A percentile compares a stretch with the other conserved stretches of the same genome.
phyloP scores from a whole-genome alignment of 805 yeast genomes.

The Starmerella roubikii region DNA sequence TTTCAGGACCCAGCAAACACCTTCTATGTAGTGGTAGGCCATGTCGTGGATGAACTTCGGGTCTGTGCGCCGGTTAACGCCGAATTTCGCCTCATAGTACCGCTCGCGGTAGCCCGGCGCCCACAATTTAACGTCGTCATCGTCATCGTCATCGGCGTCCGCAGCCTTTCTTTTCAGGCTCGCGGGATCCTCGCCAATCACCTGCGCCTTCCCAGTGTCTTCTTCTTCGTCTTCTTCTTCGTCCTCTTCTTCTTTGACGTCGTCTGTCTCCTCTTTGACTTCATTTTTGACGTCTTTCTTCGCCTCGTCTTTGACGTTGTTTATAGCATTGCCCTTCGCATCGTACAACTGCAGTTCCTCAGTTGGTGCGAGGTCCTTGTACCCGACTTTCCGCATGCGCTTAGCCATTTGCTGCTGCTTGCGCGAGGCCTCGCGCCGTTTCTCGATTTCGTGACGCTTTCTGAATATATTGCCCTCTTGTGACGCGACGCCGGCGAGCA shows the following conservation, averaged over 20 bases:
- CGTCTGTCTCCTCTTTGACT: not conserved
- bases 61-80: slow-evolving; percentile 36
- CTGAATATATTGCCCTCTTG: slow-evolving; percentile 72
- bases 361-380: slow-evolving; percentile 31
- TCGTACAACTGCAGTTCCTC: slow-evolving; percentile 65
- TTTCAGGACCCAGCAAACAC: slow-evolving; percentile 89
- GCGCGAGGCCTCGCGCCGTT: slow-evolving; percentile 43
- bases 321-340: slow-evolving; percentile 55
- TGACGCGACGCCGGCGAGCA: slow-evolving; percentile 49
- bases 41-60: slow-evolving; percentile 43
- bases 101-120: slow-evolving; percentile 79
- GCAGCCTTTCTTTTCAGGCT: not conserved
- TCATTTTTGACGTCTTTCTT: slow-evolving; percentile 26
- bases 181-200: not conserved
- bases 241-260: not conserved
- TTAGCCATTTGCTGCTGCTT: slow-evolving; percentile 15
- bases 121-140: slow-evolving; percentile 49
- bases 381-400: slow-evolving; percentile 22
- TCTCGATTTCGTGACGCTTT: slow-evolving; percentile 53
- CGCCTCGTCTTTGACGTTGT: slow-evolving; percentile 34
- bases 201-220: not conserved
- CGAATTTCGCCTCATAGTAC: slow-evolving; percentile 67
- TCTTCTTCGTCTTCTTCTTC: not conserved
- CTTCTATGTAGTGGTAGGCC: slow-evolving; percentile 70
- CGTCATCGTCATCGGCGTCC: slow-evolving; percentile 25